Evolutionary conservation across 257 asterid species (phyloP).

Genomic region (Solanum corneliomulleri): DNA sequence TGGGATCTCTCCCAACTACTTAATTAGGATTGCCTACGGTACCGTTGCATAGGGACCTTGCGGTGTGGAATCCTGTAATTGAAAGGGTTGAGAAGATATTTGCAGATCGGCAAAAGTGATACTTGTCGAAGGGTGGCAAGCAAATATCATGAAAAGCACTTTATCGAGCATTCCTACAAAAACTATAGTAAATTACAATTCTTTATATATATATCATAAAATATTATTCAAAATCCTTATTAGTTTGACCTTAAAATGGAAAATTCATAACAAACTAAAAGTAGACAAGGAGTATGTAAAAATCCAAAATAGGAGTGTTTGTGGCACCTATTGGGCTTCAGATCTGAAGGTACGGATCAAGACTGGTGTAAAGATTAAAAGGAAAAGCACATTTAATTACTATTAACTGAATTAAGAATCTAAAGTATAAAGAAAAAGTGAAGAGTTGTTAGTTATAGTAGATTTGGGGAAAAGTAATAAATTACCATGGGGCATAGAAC

Average conservation of each 20-base stretch:
- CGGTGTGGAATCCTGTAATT: not conserved
- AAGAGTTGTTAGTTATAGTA: not conserved
- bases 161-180: not conserved
- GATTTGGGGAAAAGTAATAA: not conserved
- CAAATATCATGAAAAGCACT: not conserved
- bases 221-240: too few species aligned
- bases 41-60: not conserved
- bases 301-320: not conserved
- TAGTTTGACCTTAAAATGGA: too few species aligned
- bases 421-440: not conserved
- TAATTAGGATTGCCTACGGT: not conserved
- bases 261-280: too few species aligned
- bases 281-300: not conserved
- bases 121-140: not conserved
- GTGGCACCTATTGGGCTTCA: not conserved
- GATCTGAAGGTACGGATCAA: not conserved
- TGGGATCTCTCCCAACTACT: not conserved
- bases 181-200: too few species aligned
- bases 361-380: not conserved
- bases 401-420: not conserved
- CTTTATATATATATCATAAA: too few species aligned
- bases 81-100: not conserved
- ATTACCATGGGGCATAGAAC: conserved; percentile 75
- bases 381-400: not conserved
- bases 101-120: not conserved